Evolutionary conservation across 306 rosid species (phyloP), one percentile per base, ranked within the genome.

Genomic region (Malus fusca): DNA sequence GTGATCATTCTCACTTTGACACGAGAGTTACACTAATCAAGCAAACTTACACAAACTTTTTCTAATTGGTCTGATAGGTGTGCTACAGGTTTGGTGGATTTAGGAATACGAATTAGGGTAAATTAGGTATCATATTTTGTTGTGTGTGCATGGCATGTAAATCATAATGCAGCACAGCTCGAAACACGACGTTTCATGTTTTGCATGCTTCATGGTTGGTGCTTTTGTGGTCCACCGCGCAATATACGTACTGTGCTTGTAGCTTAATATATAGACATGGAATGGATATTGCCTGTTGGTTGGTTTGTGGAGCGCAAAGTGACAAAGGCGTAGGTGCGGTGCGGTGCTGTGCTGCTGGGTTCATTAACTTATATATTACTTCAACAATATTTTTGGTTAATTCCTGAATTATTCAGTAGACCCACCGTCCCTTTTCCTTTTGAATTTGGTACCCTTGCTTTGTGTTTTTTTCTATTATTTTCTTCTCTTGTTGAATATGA

Each of bases 361-460:
- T n/a, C 61, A 56, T 21, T 21, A 21, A 13, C n/a, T 46, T 46
- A 46, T 4, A 40, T 9, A 40, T 40, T 73, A 43, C 68, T 22
- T 43, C 64, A 43, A 14, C 33, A 22, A 65, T 23, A 56, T 23
- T 61, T 74, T 48, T 64, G 78, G 77, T 15, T 48, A 15, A 48
- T 66, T 66, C 46, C 6, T 8, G 43, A 74, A 43, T 60, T 22
- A 80, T 68, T 58, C 18, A 74, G 75, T 43, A 74, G 63, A 60
- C 59, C 42, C 79, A 5, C 53, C 7, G 5, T 4, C 8, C 53
- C 53, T 48, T 46, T 48, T 48, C 33, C 66, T 60, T 80, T 69
- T 33, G 11, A 51, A 70, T 22, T 31, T 40, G 43, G 61, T 19
- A 61, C 43, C 71, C 70, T 14, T 68, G 63, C 26, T 35, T 68